Conservation (phyloP, 2,329 filamentous ascomycete species). For the Podosphaera fusca region DNA sequence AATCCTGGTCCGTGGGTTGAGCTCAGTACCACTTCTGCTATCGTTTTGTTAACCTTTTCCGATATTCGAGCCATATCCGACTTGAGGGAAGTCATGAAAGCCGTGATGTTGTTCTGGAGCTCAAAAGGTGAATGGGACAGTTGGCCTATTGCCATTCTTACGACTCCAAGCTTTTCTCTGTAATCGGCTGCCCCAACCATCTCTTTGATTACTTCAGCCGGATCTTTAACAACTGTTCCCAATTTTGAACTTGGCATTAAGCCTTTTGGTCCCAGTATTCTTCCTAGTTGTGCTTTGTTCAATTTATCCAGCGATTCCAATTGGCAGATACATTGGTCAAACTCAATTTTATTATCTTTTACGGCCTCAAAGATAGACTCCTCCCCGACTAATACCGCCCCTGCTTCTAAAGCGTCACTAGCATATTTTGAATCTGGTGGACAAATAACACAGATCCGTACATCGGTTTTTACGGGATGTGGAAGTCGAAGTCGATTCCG, state of each 20-base stretch:
- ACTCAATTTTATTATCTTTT: conserved; percentile 48
- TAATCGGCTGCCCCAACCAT: conserved; percentile 72
- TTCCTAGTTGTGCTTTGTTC: conserved; percentile 58
- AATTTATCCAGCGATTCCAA: conserved; percentile 52
- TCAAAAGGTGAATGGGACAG: conserved; percentile 71
- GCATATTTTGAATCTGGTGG: conserved; percentile 57
- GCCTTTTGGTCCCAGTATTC: conserved; percentile 66
- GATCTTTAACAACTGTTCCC: conserved; percentile 69
- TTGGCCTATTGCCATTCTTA: conserved; percentile 79
- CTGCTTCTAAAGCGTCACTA: conserved; percentile 49
- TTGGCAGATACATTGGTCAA: conserved; percentile 79
- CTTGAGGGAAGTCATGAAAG: conserved; percentile 55
- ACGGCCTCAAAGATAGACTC: conserved; percentile 66
- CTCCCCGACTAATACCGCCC: conserved; percentile 66
- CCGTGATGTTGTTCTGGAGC: conserved; percentile 62
- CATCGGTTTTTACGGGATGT: conserved; percentile 70
- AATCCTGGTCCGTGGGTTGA: conserved; percentile 73
- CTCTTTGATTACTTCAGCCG: conserved; percentile 51
- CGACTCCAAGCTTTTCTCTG: conserved; percentile 61
- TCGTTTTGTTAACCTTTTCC: conserved; percentile 43
- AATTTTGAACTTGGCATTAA: conserved; percentile 81
- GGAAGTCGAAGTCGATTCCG: conserved; percentile 75
- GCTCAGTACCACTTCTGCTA: conserved; percentile 60
- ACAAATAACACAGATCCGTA: conserved; percentile 76
- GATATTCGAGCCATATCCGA: conserved; percentile 45